Evolutionary conservation across 225 moss, liverwort and hornwort species (phyloP).

Genomic region (Bryum argenteum): DNA sequence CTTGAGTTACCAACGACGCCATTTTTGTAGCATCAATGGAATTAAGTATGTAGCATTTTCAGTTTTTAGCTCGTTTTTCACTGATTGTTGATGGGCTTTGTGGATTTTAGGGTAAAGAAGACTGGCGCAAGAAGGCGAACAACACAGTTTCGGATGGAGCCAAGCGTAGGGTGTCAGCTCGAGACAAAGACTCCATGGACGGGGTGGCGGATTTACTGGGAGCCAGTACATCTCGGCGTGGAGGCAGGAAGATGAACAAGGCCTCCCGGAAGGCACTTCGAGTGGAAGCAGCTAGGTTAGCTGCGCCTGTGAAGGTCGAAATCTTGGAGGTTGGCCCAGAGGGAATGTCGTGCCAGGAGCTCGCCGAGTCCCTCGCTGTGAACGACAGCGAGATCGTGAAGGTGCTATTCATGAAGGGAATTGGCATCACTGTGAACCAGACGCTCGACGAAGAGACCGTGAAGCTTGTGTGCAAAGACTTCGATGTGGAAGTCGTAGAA

Average conservation of each 20-base stretch:
- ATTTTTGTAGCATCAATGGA: no score
- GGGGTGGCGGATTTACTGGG: slow-evolving; percentile 66
- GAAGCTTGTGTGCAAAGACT: slow-evolving; percentile 81
- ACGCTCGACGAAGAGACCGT: slow-evolving; percentile 97
- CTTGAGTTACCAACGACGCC: no score
- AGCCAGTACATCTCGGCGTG: slow-evolving; percentile 53
- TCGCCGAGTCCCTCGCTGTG: slow-evolving; percentile 86
- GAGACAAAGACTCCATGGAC: slow-evolving; percentile 63
- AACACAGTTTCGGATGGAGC: slow-evolving; percentile 74
- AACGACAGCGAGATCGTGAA: slow-evolving; percentile 97
- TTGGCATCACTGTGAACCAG: slow-evolving; percentile 90
- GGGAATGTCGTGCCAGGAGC: slow-evolving; percentile 90
- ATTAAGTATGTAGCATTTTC: no score
- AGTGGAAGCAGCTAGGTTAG: slow-evolving; percentile 81
- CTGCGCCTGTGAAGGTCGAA: slow-evolving; percentile 93
- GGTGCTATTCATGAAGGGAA: slow-evolving; percentile 91
- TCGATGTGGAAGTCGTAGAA: slow-evolving; percentile 87
- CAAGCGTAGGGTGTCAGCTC: slow-evolving; percentile 72
- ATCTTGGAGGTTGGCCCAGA: slow-evolving; percentile 85
- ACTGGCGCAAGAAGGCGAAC: slow-evolving; percentile 88
- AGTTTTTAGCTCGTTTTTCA: no score
- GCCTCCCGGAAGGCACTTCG: slow-evolving; percentile 90
- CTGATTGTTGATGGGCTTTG: no score
- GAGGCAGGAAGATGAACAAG: slow-evolving; percentile 90
- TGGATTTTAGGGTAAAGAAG: slow-evolving; percentile 67